phyloP scores from a whole-genome alignment of 2,329 filamentous ascomycete genomes.

The Thyridium curvatum region DNA sequence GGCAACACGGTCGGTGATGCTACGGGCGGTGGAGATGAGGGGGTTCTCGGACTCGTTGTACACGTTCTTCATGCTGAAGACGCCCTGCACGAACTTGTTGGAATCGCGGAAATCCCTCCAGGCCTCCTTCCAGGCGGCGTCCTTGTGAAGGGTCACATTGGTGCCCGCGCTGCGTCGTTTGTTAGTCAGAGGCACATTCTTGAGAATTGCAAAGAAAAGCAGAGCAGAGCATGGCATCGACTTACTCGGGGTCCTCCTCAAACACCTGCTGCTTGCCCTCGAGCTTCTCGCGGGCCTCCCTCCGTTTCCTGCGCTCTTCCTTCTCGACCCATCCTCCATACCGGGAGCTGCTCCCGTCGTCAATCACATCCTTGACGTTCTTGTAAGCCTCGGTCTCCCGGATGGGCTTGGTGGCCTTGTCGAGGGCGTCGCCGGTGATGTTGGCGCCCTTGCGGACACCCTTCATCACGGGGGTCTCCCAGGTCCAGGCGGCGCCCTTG shows the following conservation, averaged over 20 bases:
- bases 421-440: constrained; percentile 77
- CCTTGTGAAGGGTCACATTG: constrained; percentile 92
- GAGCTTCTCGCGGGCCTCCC: constrained; percentile 67
- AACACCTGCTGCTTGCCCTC: constrained; percentile 50
- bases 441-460: constrained; percentile 82
- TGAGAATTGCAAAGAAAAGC: not conserved
- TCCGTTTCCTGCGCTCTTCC: constrained; percentile 78
- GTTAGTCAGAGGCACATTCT: no score
- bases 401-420: constrained; percentile 92
- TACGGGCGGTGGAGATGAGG: constrained; percentile 83
- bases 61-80: constrained; percentile 78
- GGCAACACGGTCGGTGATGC: constrained; percentile 86
- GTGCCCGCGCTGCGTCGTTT: constrained; percentile 70
- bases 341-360: constrained; percentile 90
- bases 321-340: constrained; percentile 98
- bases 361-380: constrained; percentile 90
- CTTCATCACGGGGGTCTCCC: constrained; percentile 92
- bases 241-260: constrained; percentile 85
- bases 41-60: constrained; percentile 98
- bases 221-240: constrained; percentile 13
- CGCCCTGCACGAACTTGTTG: constrained; percentile 78
- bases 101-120: constrained; percentile 93
- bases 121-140: constrained; percentile 96
- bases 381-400: constrained; percentile 93
- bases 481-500: constrained; percentile 91